Conservation (phyloP, 805 yeast species). For the Cyberlindnera mississippiensis region DNA sequence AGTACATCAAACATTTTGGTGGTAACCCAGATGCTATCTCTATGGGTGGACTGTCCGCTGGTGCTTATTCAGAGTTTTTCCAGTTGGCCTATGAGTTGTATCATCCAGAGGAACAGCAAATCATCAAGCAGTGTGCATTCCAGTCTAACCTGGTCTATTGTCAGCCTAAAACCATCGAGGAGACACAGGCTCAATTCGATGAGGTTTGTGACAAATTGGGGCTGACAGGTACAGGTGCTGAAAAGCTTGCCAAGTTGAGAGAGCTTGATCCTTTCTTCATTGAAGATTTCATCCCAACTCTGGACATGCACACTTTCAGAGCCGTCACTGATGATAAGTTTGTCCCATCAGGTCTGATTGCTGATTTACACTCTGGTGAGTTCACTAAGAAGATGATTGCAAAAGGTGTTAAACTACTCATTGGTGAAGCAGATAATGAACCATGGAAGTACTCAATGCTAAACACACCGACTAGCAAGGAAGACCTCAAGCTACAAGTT, state of each 20-base stretch:
- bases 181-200: slow-evolving; percentile 34
- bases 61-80: slow-evolving; percentile 39
- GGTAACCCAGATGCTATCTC: slow-evolving; percentile 42
- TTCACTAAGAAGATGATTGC: slow-evolving; percentile 25
- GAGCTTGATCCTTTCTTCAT: slow-evolving; percentile 16
- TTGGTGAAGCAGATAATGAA: slow-evolving; percentile 36
- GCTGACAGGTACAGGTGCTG: slow-evolving; percentile 17
- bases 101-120: slow-evolving; percentile 36
- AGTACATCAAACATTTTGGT: slow-evolving; percentile 41
- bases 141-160: slow-evolving; percentile 35
- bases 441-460: slow-evolving; percentile 29
- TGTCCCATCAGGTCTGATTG: slow-evolving; percentile 29
- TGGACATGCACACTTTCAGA: slow-evolving; percentile 33
- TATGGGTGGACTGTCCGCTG: slow-evolving; percentile 46
- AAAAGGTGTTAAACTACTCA: slow-evolving; percentile 24
- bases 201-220: slow-evolving; percentile 30
- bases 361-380: slow-evolving; percentile 31
- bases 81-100: slow-evolving; percentile 41
- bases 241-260: slow-evolving; percentile 25
- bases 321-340: slow-evolving; percentile 39
- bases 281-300: slow-evolving; percentile 26
- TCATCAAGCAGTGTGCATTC: slow-evolving; percentile 36
- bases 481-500: slow-evolving; percentile 30
- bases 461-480: slow-evolving; percentile 29
- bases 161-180: slow-evolving; percentile 37